Base-by-base conservation (phyloP, 306 rosid genomes). In the Ziziphus jujuba region DNA sequence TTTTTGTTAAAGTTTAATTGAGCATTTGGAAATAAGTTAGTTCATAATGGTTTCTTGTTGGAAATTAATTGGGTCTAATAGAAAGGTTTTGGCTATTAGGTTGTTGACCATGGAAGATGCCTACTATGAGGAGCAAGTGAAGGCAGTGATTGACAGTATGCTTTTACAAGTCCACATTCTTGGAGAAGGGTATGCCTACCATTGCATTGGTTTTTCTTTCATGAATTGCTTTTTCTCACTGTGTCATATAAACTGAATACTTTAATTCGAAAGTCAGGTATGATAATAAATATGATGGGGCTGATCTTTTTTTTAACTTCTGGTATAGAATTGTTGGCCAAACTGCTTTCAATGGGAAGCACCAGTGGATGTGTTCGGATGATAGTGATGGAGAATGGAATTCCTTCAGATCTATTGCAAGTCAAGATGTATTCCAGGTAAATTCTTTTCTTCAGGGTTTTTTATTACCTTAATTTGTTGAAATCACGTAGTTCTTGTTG, bases 101-200 rank as follows among this genome's bases (percentile, higher is more conserved):
- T 68, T 92, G 86, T 77, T 92, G 95, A 75, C 84, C 23, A 52
- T 82, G 60, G 87, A 80, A 79, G 95, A 92, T 73, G 72, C 85
- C 61, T 85, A 87, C 82, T 79, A 66, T 75, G 90, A 85, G 77
- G 90, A 76, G 16, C 77, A 71, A 72, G 61, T 85, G 75, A 81
- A 73, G 78, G 49, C 77, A 44, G 78, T 75, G 71, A 80, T 86
- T 58, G 45, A 62, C 22, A 73, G 68, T 68, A 68, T 82, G 86
- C 75, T 84, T 79, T 82, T 83, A 19, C 89, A 79, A 61, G 70
- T 82, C 74, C 89, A 87, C 61, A 68, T 87, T 61, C 72, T 87
- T 49, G 95, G 96, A 44, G 89, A 92, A 85, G 98, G 98, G 97
- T 89, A 85, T 19, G 79, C 60, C 50, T 13, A 40, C 40, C 25